Percentiles rank a stretch among this genome's conserved stretches.
Evolutionary conservation across 78 protist species (phyloP).

Genomic region (Pelomyxa schiedti): DNA sequence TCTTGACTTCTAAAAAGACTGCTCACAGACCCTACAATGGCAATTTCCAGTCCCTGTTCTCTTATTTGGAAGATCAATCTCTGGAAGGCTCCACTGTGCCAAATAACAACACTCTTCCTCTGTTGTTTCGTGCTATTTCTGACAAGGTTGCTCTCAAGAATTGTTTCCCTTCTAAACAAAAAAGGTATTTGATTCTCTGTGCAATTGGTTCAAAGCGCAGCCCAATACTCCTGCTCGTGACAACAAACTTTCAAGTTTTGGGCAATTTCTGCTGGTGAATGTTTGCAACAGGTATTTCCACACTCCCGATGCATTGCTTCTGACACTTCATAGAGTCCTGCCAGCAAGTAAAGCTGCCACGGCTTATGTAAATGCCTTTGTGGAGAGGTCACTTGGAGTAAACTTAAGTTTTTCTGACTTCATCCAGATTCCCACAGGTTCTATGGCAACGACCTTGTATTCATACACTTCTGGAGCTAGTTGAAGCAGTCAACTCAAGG

Average conservation of each 20-base stretch:
- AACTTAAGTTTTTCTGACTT: neutral
- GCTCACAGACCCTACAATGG: neutral
- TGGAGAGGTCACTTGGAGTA: neutral
- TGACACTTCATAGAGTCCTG: conserved; percentile 25
- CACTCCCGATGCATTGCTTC: conserved; percentile 22
- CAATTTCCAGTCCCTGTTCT: conserved; percentile 12
- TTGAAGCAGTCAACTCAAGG: conserved; percentile 30
- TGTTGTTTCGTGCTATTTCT: conserved; percentile 21
- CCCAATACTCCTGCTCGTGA: too few relatives aligned
- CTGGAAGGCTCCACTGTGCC: conserved; percentile 1
- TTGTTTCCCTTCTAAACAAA: too few relatives aligned
- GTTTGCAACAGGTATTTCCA: neutral
- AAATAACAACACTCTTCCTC: conserved; percentile 10
- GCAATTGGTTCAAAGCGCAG: neutral
- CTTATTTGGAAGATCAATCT: conserved; percentile 34
- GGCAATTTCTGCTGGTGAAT: neutral
- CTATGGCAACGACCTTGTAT: conserved; percentile 40
- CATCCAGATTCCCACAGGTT: conserved; percentile 39
- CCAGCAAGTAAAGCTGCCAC: neutral
- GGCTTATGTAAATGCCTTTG: neutral
- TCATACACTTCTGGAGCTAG: conserved; percentile 25
- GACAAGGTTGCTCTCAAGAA: conserved; percentile 25
- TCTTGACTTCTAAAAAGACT: neutral
- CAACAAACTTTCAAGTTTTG: too few relatives aligned
- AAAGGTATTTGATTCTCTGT: conserved; percentile 1